These are phyloP conservation scores for Aureobasidium sp. DNA, from an alignment of 2,329 filamentous ascomycete species.

Conservation along the genomic window DNA sequence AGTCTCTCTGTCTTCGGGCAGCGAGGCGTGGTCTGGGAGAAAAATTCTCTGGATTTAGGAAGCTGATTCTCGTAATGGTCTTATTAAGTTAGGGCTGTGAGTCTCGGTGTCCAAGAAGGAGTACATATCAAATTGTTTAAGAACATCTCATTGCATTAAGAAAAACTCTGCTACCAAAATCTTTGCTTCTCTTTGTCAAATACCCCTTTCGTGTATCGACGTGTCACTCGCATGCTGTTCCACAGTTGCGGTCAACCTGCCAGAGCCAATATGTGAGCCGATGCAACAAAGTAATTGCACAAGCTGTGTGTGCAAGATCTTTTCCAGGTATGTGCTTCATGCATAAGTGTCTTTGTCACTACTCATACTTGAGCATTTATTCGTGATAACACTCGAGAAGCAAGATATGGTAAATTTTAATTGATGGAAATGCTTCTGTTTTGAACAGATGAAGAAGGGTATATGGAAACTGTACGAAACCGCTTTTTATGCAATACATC, in stretches of 20 bases:
- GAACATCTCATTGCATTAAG: neutral
- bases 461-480: neutral
- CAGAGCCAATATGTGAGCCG: too few relatives aligned
- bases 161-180: neutral
- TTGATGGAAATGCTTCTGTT: neutral
- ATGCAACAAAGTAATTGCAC: too few relatives aligned
- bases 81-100: constrained; percentile 65
- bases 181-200: too few relatives aligned
- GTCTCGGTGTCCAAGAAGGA: constrained; percentile 64
- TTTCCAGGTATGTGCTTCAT: too few relatives aligned
- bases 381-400: too few relatives aligned
- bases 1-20: constrained; percentile 40
- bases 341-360: too few relatives aligned
- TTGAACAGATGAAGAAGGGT: neutral
- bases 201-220: too few relatives aligned
- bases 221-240: too few relatives aligned
- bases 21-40: constrained; percentile 59
- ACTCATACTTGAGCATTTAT: too few relatives aligned
- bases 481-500: constrained; percentile 8
- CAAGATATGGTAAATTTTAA: too few relatives aligned
- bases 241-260: too few relatives aligned
- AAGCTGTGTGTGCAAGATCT: too few relatives aligned
- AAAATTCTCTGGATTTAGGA: constrained; percentile 54
- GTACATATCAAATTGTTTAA: constrained; percentile 40
- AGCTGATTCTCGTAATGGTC: constrained; percentile 62